These are phyloP conservation scores for Cornus suecica DNA, from an alignment of 148 eudicot species.

Conservation along the genomic window DNA sequence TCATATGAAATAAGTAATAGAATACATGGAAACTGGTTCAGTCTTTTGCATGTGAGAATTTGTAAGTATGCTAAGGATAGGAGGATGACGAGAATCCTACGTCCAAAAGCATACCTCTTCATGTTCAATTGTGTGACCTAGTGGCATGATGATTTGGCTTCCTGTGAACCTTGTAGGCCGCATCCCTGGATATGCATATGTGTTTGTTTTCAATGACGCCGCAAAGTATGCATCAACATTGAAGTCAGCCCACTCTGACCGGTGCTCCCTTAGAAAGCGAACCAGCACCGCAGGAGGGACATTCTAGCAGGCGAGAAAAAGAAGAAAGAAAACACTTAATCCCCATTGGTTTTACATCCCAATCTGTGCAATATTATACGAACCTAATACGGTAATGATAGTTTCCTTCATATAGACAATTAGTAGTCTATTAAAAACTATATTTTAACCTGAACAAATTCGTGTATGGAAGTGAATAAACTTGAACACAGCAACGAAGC, in stretches of 20 bases:
- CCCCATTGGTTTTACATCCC: conserved; percentile 5
- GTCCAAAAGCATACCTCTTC: conserved; percentile 59
- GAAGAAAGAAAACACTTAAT: background rate
- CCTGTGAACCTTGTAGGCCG: conserved; percentile 82
- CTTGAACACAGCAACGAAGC: background rate
- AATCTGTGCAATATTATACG: background rate
- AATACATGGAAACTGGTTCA: no score
- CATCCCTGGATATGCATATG: conserved; percentile 69
- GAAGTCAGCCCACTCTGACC: conserved; percentile 98
- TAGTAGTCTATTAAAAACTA: background rate
- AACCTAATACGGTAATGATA: background rate
- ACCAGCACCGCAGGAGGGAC: conserved; percentile 88
- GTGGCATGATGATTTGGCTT: conserved; percentile 89
- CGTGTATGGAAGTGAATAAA: background rate
- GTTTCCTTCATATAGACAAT: no score
- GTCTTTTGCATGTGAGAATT: background rate
- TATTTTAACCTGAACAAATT: background rate
- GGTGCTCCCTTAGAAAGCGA: conserved; percentile 89
- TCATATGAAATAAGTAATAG: no score
- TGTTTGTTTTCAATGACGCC: conserved; percentile 57
- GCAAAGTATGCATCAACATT: conserved; percentile 86
- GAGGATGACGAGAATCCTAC: background rate
- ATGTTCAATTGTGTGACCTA: conserved; percentile 89
- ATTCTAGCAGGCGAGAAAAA: conserved; percentile 45
- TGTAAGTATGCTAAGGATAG: conserved; percentile 2